A percentile compares a stretch with the other conserved stretches of the same genome.
phyloP scores from a whole-genome alignment of 495 filamentous ascomycete species.

The Aspergillus hancockii region DNA sequence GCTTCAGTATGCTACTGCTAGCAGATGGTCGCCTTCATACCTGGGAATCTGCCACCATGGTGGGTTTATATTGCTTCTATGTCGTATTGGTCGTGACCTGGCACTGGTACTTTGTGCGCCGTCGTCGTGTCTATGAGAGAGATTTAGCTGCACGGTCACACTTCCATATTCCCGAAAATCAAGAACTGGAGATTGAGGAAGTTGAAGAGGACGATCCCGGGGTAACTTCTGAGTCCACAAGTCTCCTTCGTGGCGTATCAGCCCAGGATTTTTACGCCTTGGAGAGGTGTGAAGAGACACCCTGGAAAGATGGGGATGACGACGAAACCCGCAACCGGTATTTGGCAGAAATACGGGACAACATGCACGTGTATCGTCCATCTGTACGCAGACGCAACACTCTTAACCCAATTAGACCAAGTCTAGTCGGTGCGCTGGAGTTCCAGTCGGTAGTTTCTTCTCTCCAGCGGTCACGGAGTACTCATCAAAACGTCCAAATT shows the following conservation, averaged over 20 bases:
- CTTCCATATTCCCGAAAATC: constrained; percentile 66
- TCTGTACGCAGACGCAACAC: constrained; percentile 67
- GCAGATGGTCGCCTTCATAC: constrained; percentile 80
- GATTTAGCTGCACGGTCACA: constrained; percentile 73
- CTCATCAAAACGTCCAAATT: constrained; percentile 62
- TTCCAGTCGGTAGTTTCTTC: constrained; percentile 87
- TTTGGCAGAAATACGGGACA: constrained; percentile 82
- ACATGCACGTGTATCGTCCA: constrained; percentile 85
- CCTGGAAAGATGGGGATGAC: constrained; percentile 51
- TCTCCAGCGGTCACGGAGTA: constrained; percentile 74
- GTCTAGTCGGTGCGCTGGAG: constrained; percentile 89
- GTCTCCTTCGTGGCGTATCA: constrained; percentile 51
- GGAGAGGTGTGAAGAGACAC: constrained; percentile 59
- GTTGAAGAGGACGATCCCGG: constrained; percentile 73
- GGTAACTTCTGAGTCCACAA: constrained; percentile 52
- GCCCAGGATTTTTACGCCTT: constrained; percentile 70
- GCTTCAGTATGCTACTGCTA: constrained; percentile 85
- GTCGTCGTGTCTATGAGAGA: constrained; percentile 58
- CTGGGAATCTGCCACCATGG: constrained; percentile 91
- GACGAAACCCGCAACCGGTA: constrained; percentile 71
- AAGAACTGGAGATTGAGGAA: constrained; percentile 68
- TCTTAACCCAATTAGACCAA: constrained; percentile 82
- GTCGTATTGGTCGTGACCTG: constrained; percentile 84
- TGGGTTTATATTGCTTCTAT: constrained; percentile 89
- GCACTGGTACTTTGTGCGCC: constrained; percentile 79